phyloP scores from a whole-genome alignment of 2,329 filamentous ascomycete species.

The Fusarium concolor region DNA sequence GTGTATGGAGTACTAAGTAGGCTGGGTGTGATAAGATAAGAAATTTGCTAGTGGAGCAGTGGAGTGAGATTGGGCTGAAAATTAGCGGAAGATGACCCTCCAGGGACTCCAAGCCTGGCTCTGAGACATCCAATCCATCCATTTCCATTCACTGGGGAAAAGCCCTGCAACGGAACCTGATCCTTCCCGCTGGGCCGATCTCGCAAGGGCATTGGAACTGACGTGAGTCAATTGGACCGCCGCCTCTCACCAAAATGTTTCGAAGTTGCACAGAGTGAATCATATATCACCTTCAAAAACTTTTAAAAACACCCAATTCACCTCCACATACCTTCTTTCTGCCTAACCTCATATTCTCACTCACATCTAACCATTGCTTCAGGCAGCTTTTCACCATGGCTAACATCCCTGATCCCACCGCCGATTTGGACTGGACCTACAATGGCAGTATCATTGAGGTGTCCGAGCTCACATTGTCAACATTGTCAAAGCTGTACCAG shows the following conservation, averaged over 20 bases:
- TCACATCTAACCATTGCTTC: neutral
- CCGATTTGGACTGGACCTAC: constrained; percentile 65
- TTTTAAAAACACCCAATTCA: neutral
- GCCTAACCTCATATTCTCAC: neutral
- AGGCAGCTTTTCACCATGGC: constrained; percentile 26
- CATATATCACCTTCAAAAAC: neutral
- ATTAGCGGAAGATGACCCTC: constrained; percentile 11
- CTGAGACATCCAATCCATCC: neutral
- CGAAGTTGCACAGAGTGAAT: neutral
- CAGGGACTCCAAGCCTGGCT: neutral
- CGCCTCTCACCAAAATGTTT: constrained; percentile 1
- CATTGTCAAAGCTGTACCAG: constrained; percentile 89
- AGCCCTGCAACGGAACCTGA: neutral
- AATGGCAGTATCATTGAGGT: constrained; percentile 74
- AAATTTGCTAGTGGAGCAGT: neutral
- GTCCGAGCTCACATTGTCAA: constrained; percentile 82
- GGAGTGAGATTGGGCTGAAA: neutral
- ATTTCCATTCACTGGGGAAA: constrained; percentile 3
- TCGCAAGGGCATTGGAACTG: constrained; percentile 4
- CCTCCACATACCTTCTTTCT: neutral
- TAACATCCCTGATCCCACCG: constrained; percentile 71
- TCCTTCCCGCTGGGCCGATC: constrained; percentile 28
- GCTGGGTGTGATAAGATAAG: constrained; percentile 36
- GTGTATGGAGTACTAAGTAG: too few species aligned
- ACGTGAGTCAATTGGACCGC: constrained; percentile 24